A percentile compares a stretch with the other conserved stretches of the same genome.
phyloP scores from a whole-genome alignment of 305 asterid genomes.

The Lippia alba region DNA sequence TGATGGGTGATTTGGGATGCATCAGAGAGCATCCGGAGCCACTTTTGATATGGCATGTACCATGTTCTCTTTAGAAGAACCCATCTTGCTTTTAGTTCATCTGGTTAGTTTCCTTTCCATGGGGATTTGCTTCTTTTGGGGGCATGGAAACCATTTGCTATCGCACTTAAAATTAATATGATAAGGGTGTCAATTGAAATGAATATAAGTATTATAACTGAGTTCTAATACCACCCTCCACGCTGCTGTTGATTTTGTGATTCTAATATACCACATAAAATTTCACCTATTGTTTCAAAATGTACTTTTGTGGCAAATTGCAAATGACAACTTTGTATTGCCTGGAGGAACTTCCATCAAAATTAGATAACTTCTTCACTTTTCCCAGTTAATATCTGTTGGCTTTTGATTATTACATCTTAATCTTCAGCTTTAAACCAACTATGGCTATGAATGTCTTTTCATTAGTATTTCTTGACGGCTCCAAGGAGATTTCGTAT shows the following conservation, averaged over 20 bases:
- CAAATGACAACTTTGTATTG: not conserved
- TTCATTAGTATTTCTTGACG: not conserved
- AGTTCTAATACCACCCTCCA: not conserved
- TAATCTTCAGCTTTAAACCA: conserved; percentile 1
- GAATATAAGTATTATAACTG: not conserved
- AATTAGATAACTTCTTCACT: not conserved
- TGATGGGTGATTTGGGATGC: conserved; percentile 8
- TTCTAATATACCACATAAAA: not conserved
- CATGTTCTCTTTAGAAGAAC: not conserved
- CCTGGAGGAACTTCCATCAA: not conserved
- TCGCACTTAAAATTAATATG: not conserved
- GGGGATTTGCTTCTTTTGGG: conserved; percentile 2
- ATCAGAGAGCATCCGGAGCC: not conserved
- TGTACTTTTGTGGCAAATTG: not conserved
- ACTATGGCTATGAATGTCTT: conserved; percentile 1
- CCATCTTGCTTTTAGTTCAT: not conserved
- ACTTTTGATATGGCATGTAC: conserved; percentile 9
- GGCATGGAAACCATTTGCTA: not conserved
- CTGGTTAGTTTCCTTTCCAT: not conserved
- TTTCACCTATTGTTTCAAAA: not conserved
- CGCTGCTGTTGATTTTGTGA: conserved; percentile 8
- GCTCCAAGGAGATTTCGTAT: not conserved
- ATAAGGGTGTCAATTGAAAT: not conserved
- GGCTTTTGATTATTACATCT: not conserved
- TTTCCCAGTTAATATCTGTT: not conserved